phyloP scores from a whole-genome alignment of 345 rosid genomes.

The Syzygium aromaticum region DNA sequence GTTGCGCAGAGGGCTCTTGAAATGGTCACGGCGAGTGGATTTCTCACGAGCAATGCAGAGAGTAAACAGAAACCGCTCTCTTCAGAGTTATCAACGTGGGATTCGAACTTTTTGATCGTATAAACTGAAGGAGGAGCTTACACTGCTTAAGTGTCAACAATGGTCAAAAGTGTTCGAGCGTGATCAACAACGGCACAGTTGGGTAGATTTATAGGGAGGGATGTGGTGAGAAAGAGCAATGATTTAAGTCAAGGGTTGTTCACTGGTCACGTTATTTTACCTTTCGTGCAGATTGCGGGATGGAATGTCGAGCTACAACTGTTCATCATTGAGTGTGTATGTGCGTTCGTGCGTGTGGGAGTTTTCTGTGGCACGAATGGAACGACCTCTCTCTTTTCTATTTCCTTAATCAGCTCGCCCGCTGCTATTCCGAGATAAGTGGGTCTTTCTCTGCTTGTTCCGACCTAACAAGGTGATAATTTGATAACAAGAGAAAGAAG shows the following conservation, averaged over 20 bases:
- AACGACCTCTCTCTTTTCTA: not conserved
- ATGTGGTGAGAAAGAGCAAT: not conserved
- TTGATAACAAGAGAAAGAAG: not conserved
- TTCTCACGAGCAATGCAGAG: not conserved
- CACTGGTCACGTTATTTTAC: not conserved
- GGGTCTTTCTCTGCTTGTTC: not conserved
- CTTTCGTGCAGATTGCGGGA: not conserved
- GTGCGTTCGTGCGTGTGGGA: not conserved
- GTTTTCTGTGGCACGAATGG: not conserved
- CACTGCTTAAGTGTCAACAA: not conserved
- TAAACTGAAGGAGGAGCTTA: not conserved
- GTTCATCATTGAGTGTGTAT: not conserved
- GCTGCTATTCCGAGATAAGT: not conserved
- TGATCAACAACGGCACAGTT: not conserved
- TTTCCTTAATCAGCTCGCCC: not conserved
- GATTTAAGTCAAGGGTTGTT: conserved; percentile 7
- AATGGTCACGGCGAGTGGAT: not conserved
- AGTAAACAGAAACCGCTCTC: not conserved
- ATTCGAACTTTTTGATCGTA: not conserved
- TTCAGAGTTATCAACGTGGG: not conserved
- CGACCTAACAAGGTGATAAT: not conserved
- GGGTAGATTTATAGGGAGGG: not conserved
- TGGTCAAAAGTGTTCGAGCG: not conserved
- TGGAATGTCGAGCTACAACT: not conserved
- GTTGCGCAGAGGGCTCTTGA: not conserved